Evolutionary conservation across 306 rosid genomes (phyloP).

Genomic region (Lotus japonicus): DNA sequence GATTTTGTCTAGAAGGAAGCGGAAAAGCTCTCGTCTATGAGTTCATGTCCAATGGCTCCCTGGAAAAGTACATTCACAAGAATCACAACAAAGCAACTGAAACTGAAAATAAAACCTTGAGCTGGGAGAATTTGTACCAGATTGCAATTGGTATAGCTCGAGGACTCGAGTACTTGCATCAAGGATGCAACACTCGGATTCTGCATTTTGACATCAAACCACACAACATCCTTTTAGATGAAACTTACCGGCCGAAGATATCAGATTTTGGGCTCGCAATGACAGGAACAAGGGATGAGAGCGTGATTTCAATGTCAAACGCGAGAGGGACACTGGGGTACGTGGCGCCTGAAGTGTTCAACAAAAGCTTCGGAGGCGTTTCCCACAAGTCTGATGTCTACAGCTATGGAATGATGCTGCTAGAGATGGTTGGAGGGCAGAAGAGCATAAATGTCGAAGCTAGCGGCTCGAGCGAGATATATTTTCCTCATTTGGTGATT

Average conservation of each 20-base stretch:
- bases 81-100: neutral
- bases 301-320: constrained; percentile 31
- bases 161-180: constrained; percentile 35
- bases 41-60: constrained; percentile 34
- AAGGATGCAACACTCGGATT: constrained; percentile 33
- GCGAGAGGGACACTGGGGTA: constrained; percentile 41
- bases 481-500: constrained; percentile 37
- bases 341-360: constrained; percentile 32
- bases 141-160: constrained; percentile 29
- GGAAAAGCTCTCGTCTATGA: constrained; percentile 33
- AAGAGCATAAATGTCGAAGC: constrained; percentile 24
- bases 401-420: constrained; percentile 38
- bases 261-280: constrained; percentile 42
- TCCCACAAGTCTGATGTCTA: constrained; percentile 45
- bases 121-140: constrained; percentile 28
- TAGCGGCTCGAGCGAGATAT: constrained; percentile 29
- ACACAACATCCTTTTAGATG: constrained; percentile 33
- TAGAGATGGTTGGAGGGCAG: constrained; percentile 42
- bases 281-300: constrained; percentile 27
- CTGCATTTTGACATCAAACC: constrained; percentile 37
- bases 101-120: neutral
- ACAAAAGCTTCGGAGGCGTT: constrained; percentile 41
- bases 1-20: constrained; percentile 28
- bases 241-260: constrained; percentile 20
- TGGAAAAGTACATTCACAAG: constrained; percentile 25